Base-by-base conservation (phyloP, 352 stramenopile genomes). In the Globisporangium echinulatum region DNA sequence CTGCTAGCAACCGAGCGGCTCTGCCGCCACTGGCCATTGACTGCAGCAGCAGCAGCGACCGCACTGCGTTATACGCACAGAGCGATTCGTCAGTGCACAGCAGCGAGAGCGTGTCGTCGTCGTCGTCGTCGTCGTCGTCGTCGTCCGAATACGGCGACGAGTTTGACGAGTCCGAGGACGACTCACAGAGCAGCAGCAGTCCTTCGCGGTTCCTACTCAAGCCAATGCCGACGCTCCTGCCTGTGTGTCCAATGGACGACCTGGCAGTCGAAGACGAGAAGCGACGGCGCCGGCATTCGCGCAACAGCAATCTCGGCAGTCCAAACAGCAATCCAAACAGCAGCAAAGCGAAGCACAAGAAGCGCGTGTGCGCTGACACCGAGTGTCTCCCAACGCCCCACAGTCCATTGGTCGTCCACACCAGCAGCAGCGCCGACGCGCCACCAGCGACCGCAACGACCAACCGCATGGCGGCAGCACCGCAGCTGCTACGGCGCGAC, bases 211-310 rank as follows among this genome's bases (percentile, higher is more conserved):
- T 79, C 39, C 52, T 88, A 39, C 67, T 91, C 52, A 92, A 92
- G 55, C 80, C 82, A 13, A 92, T 92, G 82, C 60, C 72, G 13
- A 79, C 72, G 47, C 69, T 78, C 61, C 66, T 92, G 5, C 75
- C 76, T 17, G 83, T 91, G 25, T 92, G 83, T 50, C 83, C 83
- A 1, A 64, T 88, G 7, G 83, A 92, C 63, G 83, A 92, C 57
- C 46, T 90, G 42, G 83, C 71, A 6, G 67, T 92, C 6, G 83
- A 92, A 57, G 83, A 92, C 15, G 83, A 89, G 64, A 90, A 90
- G 61, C 79, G 79, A 7, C 71, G 80, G n/a, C 71, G 83, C 57
- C 77, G 83, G 1, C 80, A 68, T 15, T 59, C 66, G 52, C 70
- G 65, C 9, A 62, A 56, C 64, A 65, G 53, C 54, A 77, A 8